These are phyloP conservation scores for Candida anglica DNA, from an alignment of 805 yeast species.

Conservation along the genomic window DNA sequence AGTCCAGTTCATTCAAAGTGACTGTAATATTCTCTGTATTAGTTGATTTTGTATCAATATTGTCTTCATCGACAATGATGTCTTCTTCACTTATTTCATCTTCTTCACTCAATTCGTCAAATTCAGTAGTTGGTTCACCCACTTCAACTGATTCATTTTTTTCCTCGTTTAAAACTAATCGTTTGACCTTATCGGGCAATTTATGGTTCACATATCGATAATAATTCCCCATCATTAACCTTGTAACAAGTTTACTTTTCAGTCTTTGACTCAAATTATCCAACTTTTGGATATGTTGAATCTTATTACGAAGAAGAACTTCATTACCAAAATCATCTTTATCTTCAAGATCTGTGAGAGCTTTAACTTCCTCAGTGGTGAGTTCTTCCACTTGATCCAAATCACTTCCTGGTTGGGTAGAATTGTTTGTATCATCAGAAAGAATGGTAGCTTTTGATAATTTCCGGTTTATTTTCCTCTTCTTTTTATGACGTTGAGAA, in stretches of 20 bases:
- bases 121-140: constrained; percentile 1
- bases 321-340: constrained; percentile 35
- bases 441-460: constrained; percentile 11
- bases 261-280: constrained; percentile 34
- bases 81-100: constrained; percentile 3
- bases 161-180: constrained; percentile 11
- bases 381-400: constrained; percentile 33
- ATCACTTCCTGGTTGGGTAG: constrained; percentile 16
- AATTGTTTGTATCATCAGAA: constrained; percentile 13
- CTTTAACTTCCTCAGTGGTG: constrained; percentile 28
- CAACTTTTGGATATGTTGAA: constrained; percentile 43
- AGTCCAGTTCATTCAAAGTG: constrained; percentile 45
- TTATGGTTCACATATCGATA: constrained; percentile 42
- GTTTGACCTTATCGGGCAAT: constrained; percentile 15
- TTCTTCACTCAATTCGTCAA: constrained; percentile 6
- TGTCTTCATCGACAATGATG: not conserved
- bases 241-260: constrained; percentile 52
- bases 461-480: constrained; percentile 7
- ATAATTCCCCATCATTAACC: constrained; percentile 66
- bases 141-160: constrained; percentile 10
- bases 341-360: constrained; percentile 32
- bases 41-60: not conserved
- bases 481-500: constrained; percentile 5
- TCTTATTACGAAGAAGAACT: constrained; percentile 42
- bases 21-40: constrained; percentile 19